These are phyloP conservation scores for Saururus chinensis DNA, from an alignment of 164 flowering plant species.

Conservation along the genomic window DNA sequence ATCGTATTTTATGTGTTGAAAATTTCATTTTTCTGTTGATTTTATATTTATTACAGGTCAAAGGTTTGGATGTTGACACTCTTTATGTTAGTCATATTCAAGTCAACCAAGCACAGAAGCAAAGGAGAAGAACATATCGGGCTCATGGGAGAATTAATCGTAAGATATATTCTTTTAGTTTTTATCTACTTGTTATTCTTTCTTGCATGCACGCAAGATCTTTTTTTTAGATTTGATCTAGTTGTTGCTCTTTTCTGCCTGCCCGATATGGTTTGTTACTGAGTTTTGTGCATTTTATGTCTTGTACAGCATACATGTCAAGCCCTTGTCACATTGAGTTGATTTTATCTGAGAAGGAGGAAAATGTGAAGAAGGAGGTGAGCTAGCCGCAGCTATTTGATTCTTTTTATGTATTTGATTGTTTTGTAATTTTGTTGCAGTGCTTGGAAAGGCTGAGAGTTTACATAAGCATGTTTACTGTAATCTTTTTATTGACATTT, in stretches of 20 bases:
- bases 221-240: background rate
- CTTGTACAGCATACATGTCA: constrained; percentile 79
- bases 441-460: background rate
- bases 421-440: background rate
- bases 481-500: too few species aligned
- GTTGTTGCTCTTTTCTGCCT: background rate
- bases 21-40: background rate
- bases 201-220: too few species aligned
- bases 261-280: too few species aligned
- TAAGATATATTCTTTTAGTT: constrained; percentile 24
- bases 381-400: background rate
- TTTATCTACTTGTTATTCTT: background rate
- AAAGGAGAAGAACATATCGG: constrained; percentile 80
- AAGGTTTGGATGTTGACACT: constrained; percentile 81
- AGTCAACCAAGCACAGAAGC: constrained; percentile 86
- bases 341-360: constrained; percentile 81
- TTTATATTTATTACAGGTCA: constrained; percentile 27
- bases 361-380: constrained; percentile 47
- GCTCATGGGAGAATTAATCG: constrained; percentile 91
- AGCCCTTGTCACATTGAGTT: constrained; percentile 92
- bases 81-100: constrained; percentile 71
- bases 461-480: too few species aligned
- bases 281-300: background rate
- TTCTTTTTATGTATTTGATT: too few species aligned
- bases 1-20: background rate